phyloP scores from a whole-genome alignment of 2,329 filamentous ascomycete species.

The Corynespora cassiicola region DNA sequence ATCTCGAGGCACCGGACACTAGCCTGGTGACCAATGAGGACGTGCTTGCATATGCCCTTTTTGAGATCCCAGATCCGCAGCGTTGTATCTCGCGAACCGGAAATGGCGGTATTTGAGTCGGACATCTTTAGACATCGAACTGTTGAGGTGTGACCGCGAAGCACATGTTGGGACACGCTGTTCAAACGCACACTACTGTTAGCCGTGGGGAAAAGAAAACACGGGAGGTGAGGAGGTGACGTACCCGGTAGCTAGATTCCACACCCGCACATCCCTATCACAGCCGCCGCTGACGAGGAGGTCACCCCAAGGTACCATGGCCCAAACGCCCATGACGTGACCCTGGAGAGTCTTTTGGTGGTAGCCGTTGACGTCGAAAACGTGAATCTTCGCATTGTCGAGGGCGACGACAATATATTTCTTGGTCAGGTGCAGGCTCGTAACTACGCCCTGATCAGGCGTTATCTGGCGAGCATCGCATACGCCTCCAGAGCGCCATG shows the following conservation, averaged over 20 bases:
- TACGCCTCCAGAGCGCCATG: constrained; percentile 91
- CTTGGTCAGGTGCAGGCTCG: constrained; percentile 88
- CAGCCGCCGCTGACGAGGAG: constrained; percentile 94
- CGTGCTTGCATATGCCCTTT: constrained; percentile 86
- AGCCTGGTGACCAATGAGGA: constrained; percentile 92
- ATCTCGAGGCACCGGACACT: constrained; percentile 96
- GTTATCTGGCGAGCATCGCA: constrained; percentile 87
- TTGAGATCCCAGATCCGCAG: constrained; percentile 93
- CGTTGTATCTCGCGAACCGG: constrained; percentile 93
- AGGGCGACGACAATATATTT: constrained; percentile 98
- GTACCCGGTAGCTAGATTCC: constrained; percentile 93
- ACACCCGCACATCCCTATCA: constrained; percentile 94
- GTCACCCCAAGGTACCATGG: constrained; percentile 98
- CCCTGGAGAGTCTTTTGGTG: constrained; percentile 88
- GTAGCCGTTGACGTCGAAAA: constrained; percentile 91
- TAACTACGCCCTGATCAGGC: constrained; percentile 95
- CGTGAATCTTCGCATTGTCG: constrained; percentile 98
- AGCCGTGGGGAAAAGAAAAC: too few relatives aligned
- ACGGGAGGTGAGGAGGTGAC: constrained; percentile 34
- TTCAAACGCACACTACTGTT: too few relatives aligned
- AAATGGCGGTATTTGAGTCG: constrained; percentile 91
- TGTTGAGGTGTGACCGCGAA: constrained; percentile 95
- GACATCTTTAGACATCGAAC: constrained; percentile 98
- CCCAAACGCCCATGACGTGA: constrained; percentile 99
- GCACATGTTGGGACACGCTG: too few relatives aligned